Base-by-base conservation (phyloP, 805 yeast genomes). In the Candida michaelii region DNA sequence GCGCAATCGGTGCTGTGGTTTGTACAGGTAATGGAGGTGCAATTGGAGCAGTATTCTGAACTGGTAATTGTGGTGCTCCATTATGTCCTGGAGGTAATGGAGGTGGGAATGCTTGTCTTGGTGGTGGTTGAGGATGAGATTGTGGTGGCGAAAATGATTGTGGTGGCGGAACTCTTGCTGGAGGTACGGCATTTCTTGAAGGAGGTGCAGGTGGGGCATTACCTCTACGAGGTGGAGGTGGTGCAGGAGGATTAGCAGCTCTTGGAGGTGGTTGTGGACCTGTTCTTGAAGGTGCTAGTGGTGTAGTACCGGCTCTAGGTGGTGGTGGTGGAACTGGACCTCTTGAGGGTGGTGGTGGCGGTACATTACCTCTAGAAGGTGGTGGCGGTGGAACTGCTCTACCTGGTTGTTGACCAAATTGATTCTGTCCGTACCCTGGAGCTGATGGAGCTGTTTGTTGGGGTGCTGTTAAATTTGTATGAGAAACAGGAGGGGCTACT, bases 401-500 rank as follows among this genome's bases (percentile, higher is more conserved):
- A 4, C 37, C 35, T 14, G 17, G 7, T 31, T 18, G 17, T 12
- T 4, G 8, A 5, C 23, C 23, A 21, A 21, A 5, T 21, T 21
- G 23, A 21, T 21, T 21, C 8, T 16, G 32, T 3, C 18, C 46
- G 7, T 13, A 15, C 4, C 12, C 45, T 15, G 41, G 45, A 18
- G 47, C 14, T 2, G 58, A 57, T 2, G 59, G 56, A 6, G 56
- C 48, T 18, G 32, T 25, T 11, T n/a, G 32, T 9, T 32, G 39
- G 7, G 19, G 46, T 1, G 59, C 55, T 10, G 54, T 49, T 10
- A 52, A 38, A 36, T 39, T 44, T 10, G 61, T 32, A 41, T 53
- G 54, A 12, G 44, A 40, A 2, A 61, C 60, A 10, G 60, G 56
- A 8, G 71, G 71, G 4, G 63, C 56, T 5, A 51, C 43, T 2